Conservation (phyloP, 2,329 filamentous ascomycete species). For the Claviceps citrina region DNA sequence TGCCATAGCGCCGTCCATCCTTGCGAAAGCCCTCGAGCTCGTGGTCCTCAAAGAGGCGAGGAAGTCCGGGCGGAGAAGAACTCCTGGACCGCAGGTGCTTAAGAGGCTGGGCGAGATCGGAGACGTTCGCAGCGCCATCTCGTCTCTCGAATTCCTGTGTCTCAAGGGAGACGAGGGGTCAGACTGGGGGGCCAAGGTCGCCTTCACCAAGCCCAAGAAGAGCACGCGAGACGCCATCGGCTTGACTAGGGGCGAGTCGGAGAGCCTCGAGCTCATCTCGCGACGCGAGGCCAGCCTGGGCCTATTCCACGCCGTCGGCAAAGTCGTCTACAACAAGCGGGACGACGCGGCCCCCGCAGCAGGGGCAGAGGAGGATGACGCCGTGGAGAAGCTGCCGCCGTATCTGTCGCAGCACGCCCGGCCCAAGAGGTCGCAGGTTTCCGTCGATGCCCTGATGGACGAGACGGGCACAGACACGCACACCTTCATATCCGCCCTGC, state of each 20-base stretch:
- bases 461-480: constrained; percentile 85
- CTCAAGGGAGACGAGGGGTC: constrained; percentile 61
- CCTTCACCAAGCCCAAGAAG: constrained; percentile 54
- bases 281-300: constrained; percentile 81
- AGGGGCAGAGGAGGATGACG: constrained; percentile 20
- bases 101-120: constrained; percentile 72
- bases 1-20: constrained; percentile 68
- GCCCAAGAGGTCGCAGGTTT: constrained; percentile 48
- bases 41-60: constrained; percentile 75
- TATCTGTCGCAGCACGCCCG: constrained; percentile 42
- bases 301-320: constrained; percentile 91
- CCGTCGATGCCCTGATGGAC: constrained; percentile 65
- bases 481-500: constrained; percentile 77
- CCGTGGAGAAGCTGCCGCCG: constrained; percentile 40
- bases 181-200: constrained; percentile 60
- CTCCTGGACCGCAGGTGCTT: constrained; percentile 64
- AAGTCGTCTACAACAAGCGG: constrained; percentile 92
- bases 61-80: constrained; percentile 57
- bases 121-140: constrained; percentile 84
- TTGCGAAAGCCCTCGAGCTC: constrained; percentile 69
- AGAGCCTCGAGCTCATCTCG: constrained; percentile 66
- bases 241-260: constrained; percentile 62
- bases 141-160: constrained; percentile 83
- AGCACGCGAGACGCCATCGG: constrained; percentile 37
- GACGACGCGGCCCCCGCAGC: constrained; percentile 35